A percentile compares a stretch with the other conserved stretches of the same genome.
phyloP scores from a whole-genome alignment of 495 filamentous ascomycete genomes.

The Hypoxylon cercidicola region DNA sequence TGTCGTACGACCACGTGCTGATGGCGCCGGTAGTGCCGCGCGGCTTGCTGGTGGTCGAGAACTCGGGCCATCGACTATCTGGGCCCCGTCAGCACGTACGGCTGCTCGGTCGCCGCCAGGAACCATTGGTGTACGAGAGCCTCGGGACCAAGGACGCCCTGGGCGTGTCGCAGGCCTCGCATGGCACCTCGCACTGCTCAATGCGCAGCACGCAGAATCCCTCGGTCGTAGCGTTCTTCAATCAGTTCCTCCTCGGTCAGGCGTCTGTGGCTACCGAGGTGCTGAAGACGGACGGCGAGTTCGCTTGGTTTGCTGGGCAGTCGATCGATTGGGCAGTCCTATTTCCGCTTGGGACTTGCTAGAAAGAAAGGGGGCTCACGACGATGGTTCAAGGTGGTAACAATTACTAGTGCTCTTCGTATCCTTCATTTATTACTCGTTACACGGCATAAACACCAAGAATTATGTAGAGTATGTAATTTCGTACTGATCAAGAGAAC shows the following conservation, averaged over 20 bases:
- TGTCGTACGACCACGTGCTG: constrained; percentile 56
- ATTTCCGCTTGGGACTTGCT: too few relatives aligned
- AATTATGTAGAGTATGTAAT: background rate
- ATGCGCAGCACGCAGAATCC: constrained; percentile 52
- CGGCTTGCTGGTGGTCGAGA: constrained; percentile 55
- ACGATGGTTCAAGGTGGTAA: too few relatives aligned
- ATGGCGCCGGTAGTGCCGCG: constrained; percentile 54
- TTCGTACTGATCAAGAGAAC: constrained; percentile 2
- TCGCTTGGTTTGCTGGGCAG: constrained; percentile 28
- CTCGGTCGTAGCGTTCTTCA: constrained; percentile 52
- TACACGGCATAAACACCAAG: background rate
- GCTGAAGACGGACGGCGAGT: constrained; percentile 46
- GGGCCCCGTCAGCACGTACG: constrained; percentile 53
- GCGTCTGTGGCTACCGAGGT: constrained; percentile 41
- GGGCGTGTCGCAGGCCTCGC: constrained; percentile 45
- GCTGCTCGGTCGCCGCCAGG: constrained; percentile 49
- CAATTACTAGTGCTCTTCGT: too few relatives aligned
- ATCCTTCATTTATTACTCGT: background rate
- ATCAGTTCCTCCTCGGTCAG: constrained; percentile 51
- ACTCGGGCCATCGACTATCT: constrained; percentile 57
- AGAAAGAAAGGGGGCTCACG: too few relatives aligned
- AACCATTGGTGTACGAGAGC: constrained; percentile 50
- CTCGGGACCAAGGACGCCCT: constrained; percentile 42
- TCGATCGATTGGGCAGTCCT: constrained; percentile 51
- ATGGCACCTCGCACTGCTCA: constrained; percentile 50